Conservation (phyloP, 257 asterid species). For the Fraxinus americana region DNA sequence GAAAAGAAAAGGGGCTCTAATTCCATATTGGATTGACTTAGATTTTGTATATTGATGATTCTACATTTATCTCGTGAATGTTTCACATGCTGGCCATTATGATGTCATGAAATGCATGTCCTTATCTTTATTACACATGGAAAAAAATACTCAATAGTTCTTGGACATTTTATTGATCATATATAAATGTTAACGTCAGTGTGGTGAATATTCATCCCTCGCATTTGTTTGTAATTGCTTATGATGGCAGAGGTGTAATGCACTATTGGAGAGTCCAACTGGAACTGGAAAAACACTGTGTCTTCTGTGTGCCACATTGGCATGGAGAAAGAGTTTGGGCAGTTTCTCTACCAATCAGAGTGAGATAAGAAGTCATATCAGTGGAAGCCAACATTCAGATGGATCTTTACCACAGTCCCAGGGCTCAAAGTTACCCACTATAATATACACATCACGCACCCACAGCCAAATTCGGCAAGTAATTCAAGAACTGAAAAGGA, state of each 20-base stretch:
- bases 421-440: constrained; percentile 62
- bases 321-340: constrained; percentile 97
- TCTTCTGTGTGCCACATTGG: constrained; percentile 92
- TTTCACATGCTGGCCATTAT: background rate
- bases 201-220: background rate
- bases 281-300: constrained; percentile 98
- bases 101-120: background rate
- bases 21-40: background rate
- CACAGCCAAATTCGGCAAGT: constrained; percentile 98
- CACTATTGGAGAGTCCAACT: constrained; percentile 96
- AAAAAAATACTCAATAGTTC: background rate
- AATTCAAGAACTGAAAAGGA: constrained; percentile 86
- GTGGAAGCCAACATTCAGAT: constrained; percentile 56
- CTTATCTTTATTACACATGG: background rate
- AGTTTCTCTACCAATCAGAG: constrained; percentile 63
- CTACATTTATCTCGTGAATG: background rate
- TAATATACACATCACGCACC: constrained; percentile 90
- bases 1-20: background rate
- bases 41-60: background rate
- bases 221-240: constrained; percentile 12
- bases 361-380: constrained; percentile 38
- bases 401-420: constrained; percentile 47
- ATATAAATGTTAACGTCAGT: background rate
- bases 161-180: background rate
- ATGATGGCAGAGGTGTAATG: constrained; percentile 66